Evolutionary conservation across 768 basidiomycete genomes (phyloP).

Genomic region (Suillus occidentalis): DNA sequence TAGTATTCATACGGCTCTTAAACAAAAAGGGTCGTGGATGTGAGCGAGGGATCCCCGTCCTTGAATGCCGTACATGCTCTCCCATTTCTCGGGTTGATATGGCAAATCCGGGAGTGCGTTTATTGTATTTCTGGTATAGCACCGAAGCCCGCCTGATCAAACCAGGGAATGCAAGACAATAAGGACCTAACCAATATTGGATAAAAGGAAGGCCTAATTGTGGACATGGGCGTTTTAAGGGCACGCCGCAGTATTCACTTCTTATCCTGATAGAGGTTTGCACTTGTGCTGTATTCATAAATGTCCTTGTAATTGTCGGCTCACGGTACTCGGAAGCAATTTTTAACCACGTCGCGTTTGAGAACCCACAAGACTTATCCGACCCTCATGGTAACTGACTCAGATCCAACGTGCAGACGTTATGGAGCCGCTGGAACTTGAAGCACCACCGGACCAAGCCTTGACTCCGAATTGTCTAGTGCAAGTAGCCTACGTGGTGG

Average conservation of each 20-base stretch:
- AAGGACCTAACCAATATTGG: slow-evolving; percentile 8
- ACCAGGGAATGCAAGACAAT: slow-evolving; percentile 10
- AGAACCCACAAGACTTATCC: neutral
- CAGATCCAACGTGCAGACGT: neutral
- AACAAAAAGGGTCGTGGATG: slow-evolving; percentile 6
- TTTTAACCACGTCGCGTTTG: neutral
- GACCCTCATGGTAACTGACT: neutral
- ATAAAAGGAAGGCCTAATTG: slow-evolving; percentile 10
- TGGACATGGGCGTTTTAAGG: slow-evolving; percentile 5
- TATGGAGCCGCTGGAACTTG: neutral
- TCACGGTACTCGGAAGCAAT: neutral
- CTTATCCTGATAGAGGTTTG: neutral
- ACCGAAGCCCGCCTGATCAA: slow-evolving; percentile 4
- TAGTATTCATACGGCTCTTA: slow-evolving; percentile 14
- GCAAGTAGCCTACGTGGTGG: neutral
- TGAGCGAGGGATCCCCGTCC: neutral
- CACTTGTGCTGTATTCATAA: neutral
- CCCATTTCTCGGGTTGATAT: neutral
- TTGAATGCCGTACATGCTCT: neutral
- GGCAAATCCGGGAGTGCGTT: neutral
- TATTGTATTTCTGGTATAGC: slow-evolving; percentile 12
- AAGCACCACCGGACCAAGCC: neutral
- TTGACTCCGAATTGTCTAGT: neutral
- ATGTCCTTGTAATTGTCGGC: neutral
- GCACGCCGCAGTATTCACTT: neutral